Evolutionary conservation across 129 eudicot genomes (phyloP), one percentile per base, ranked within the genome.

Genomic region (Erigeron canadensis): DNA sequence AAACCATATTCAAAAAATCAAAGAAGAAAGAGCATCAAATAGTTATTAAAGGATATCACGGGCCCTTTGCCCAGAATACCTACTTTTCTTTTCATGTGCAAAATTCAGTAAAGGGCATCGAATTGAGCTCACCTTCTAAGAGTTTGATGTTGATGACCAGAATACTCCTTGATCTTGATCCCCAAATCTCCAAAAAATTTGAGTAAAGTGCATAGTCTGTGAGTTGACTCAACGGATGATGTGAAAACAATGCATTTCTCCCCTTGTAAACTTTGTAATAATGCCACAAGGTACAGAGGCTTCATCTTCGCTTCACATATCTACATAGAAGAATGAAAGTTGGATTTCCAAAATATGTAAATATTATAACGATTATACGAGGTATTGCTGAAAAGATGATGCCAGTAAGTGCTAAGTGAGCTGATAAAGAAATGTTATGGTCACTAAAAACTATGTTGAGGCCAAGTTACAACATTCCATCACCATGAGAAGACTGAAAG

Each of bases 181-280:
- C 84, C 82, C 70, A 89, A 69, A 68, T 87, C 89, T 11, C 80
- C 89, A 50, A 92, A 92, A 78, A 70, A 81, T 16, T 83, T 87
- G 51, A 92, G 87, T 45, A 89, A 74, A 21, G 89, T 79, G 81
- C 91, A 92, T 54, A 92, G 83, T 55, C 91, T 82, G 76, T 89
- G 91, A 55, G 96, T 85, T 17, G 96, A 84, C 81, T 92, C 89
- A 1, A 86, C 89, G 6, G 96, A 89, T 37, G 98, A 92, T 18
- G 98, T 92, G 84, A 92, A 92, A 63, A 92, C 85, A 71, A 92
- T 89, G 79, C 95, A 83, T 68, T 89, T 89, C 79, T 92, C 95
- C 65, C 85, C 95, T 68, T 70, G 79, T 78, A 92, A 82, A 73
- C 69, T 77, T 82, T 84, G 82, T 63, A 92, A 83, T 47, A 92